Conservation (phyloP, 495 filamentous ascomycete species). For the Trichocladium antarcticum region DNA sequence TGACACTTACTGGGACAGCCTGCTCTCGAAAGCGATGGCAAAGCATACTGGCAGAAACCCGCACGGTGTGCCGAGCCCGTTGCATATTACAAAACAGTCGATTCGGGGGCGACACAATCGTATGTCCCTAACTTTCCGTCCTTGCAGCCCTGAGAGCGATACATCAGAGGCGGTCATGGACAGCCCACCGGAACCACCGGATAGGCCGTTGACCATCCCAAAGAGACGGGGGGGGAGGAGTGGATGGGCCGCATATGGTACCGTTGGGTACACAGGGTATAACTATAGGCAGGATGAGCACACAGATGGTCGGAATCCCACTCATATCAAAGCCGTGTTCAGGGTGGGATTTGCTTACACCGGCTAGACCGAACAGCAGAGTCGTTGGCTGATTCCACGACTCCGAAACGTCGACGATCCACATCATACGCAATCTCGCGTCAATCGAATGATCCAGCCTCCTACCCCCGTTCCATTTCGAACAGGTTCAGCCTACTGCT, state of each 20-base stretch:
- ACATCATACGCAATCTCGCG: neutral
- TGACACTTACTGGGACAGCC: no score
- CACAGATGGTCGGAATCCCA: slow-evolving; percentile 1
- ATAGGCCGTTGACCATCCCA: slow-evolving; percentile 17
- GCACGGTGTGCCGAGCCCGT: slow-evolving; percentile 18
- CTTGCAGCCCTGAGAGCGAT: slow-evolving; percentile 12
- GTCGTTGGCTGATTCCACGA: neutral
- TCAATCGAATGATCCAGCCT: neutral
- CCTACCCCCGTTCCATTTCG: neutral
- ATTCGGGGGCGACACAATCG: neutral
- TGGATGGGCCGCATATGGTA: neutral
- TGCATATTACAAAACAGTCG: slow-evolving; percentile 26
- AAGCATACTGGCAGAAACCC: no score
- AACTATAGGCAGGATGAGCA: neutral
- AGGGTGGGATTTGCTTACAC: neutral
- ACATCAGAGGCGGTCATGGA: slow-evolving; percentile 14
- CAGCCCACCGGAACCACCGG: slow-evolving; percentile 14
- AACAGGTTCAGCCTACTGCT: neutral
- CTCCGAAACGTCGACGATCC: neutral
- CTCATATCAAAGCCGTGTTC: neutral
- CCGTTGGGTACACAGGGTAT: neutral
- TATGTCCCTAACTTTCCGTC: neutral
- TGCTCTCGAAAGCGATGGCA: no score
- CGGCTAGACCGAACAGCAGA: neutral
- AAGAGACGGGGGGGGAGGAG: slow-evolving; percentile 19